These are phyloP conservation scores for Entamoeba moshkovskii DNA, from an alignment of 208 protist species.

Conservation along the genomic window DNA sequence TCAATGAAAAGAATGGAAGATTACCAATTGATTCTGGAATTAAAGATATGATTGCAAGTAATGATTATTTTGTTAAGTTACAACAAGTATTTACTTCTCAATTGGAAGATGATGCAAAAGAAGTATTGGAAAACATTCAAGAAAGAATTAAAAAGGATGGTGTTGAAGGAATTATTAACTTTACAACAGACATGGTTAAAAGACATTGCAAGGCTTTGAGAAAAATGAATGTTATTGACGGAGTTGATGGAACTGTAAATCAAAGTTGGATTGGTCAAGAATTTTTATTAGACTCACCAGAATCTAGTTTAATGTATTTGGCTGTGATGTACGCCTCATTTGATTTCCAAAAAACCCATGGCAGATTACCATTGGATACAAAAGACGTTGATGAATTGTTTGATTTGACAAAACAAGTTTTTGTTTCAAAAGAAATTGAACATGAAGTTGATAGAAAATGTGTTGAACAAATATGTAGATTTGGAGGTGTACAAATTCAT, in stretches of 20 bases:
- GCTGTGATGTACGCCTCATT: not conserved
- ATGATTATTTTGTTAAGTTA: not conserved
- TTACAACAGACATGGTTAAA: not conserved
- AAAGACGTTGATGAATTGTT: not conserved
- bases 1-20: not conserved
- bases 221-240: not conserved
- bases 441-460: not conserved
- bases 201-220: not conserved
- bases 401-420: not conserved
- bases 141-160: not conserved
- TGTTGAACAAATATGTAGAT: not conserved
- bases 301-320: not conserved
- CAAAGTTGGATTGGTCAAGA: not conserved
- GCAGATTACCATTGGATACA: not conserved
- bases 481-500: not conserved
- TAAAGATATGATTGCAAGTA: not conserved
- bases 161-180: not conserved
- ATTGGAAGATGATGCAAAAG: not conserved
- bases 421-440: not conserved
- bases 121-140: not conserved
- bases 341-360: not conserved
- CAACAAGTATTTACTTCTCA: not conserved
- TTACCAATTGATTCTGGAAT: not conserved
- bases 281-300: not conserved
- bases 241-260: not conserved